Evolutionary conservation across 2,329 filamentous ascomycete species (phyloP).

Genomic region (Sporothrix inflata): DNA sequence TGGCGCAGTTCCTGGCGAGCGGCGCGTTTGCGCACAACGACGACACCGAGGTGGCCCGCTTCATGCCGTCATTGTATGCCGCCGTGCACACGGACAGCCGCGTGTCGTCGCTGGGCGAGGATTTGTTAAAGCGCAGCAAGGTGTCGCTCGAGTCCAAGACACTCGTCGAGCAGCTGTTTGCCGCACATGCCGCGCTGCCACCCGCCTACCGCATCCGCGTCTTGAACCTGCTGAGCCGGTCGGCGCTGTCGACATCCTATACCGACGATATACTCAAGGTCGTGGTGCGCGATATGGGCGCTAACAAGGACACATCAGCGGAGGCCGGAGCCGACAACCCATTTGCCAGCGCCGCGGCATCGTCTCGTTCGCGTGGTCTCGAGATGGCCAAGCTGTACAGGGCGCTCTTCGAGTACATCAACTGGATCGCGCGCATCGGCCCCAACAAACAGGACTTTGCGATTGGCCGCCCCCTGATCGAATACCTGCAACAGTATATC

Average conservation of each 20-base stretch:
- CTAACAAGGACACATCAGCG: slow-evolving; percentile 20
- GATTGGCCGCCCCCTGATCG: slow-evolving; percentile 57
- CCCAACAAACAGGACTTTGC: slow-evolving; percentile 58
- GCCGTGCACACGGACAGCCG: slow-evolving; percentile 80
- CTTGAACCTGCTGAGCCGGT: slow-evolving; percentile 75
- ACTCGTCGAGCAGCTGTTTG: slow-evolving; percentile 69
- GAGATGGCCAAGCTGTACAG: slow-evolving; percentile 80
- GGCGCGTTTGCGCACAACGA: slow-evolving; percentile 65
- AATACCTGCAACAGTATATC: slow-evolving; percentile 72
- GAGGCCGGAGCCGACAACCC: slow-evolving; percentile 33
- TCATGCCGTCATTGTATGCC: slow-evolving; percentile 81
- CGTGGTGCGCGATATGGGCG: slow-evolving; percentile 65
- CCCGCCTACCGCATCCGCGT: slow-evolving; percentile 77
- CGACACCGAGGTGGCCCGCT: slow-evolving; percentile 72
- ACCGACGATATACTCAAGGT: slow-evolving; percentile 68
- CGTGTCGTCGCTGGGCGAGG: slow-evolving; percentile 83
- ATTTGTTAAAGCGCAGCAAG: slow-evolving; percentile 79
- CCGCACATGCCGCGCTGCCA: slow-evolving; percentile 73
- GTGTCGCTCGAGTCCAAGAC: slow-evolving; percentile 71
- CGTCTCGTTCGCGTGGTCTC: slow-evolving; percentile 57
- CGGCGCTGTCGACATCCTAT: slow-evolving; percentile 71
- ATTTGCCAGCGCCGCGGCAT: not conserved
- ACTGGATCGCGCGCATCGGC: slow-evolving; percentile 81
- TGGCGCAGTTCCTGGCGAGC: slow-evolving; percentile 74
- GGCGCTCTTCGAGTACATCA: slow-evolving; percentile 82